Base-by-base conservation (phyloP, 805 yeast species). In the Zygoascus tannicola region DNA sequence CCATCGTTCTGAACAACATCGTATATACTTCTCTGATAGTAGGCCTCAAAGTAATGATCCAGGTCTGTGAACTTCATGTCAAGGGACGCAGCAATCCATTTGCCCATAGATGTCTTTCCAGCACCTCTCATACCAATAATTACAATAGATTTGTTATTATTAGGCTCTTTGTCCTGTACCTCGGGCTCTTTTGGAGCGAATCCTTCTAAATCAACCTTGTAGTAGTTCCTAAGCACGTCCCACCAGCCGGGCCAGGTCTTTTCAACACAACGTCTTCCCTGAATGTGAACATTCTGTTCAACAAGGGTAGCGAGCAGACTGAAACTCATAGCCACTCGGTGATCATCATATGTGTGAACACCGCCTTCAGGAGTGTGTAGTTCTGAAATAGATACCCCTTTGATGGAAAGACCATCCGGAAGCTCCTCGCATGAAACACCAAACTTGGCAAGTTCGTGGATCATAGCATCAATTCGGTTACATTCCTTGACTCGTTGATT, bases 171-270 rank as follows among this genome's bases (percentile, higher is more conserved):
- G 19, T 30, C 14, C 40, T 45, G 48, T 21, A 19, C 40, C 23
- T 43, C 37, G 1, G 43, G 40, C 4, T 35, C 38, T 21, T 62
- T 55, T 4, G 74, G 72, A 57, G 84, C 94, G 54, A 70, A 70
- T 21, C 98, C 98, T 55, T 78, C 82, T 32, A 92, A 63, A 8
- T 63, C 56, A 21, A 76, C 81, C 18, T 78, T 73, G 55, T 92
- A 76, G 39, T 72, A 65, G 40, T 82, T 74, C 59, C 80, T 87
- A 50, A 92, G 69, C 30, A 80, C 74, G 65, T 92, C 98, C 98
- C 98, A 92, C 98, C 98, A 92, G 32, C 97, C 97, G 18, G 98
- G 98, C 98, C 98, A 92, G 0, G 98, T 92, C 68, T 92, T 92
- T 45, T 90, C 94, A 1, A 96, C 94, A 60, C 97, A 86, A 21